Conservation (phyloP, 768 basidiomycete genomes). For the Saitozyma podzolica region DNA sequence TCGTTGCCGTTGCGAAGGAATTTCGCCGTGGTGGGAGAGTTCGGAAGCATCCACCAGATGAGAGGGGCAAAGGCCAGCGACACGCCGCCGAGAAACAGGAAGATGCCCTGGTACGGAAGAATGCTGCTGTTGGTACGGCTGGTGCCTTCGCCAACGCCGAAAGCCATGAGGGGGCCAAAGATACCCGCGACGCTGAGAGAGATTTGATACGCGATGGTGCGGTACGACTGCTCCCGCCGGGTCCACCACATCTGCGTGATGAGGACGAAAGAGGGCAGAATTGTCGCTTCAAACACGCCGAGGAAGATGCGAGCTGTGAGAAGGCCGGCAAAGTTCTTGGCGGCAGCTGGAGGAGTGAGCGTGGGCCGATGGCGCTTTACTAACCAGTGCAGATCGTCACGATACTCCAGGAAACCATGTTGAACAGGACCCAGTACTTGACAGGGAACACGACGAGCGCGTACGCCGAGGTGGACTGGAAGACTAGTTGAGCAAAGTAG, state of each 20-base stretch:
- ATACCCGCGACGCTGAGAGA: constrained; percentile 2
- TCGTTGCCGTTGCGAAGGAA: constrained; percentile 45
- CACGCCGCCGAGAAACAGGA: constrained; percentile 39
- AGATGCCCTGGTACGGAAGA: constrained; percentile 42
- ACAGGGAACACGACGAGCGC: constrained; percentile 40
- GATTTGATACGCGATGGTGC: constrained; percentile 9
- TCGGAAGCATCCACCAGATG: constrained; percentile 38
- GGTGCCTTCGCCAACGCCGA: constrained; percentile 25
- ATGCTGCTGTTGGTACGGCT: background rate
- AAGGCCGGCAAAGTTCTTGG: constrained; percentile 24
- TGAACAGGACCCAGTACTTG: constrained; percentile 45
- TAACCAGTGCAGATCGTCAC: constrained; percentile 13
- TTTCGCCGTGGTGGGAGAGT: constrained; percentile 43
- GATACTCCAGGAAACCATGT: constrained; percentile 31
- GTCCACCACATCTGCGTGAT: constrained; percentile 55
- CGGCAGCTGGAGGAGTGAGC: constrained; percentile 8
- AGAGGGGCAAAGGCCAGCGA: constrained; percentile 31
- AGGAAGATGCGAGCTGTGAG: constrained; percentile 32
- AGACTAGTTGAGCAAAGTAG: constrained; percentile 37
- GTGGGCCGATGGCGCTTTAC: too few relatives aligned
- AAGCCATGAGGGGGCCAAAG: constrained; percentile 38
- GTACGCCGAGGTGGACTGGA: constrained; percentile 33
- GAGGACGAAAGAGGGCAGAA: constrained; percentile 58
- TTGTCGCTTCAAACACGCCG: constrained; percentile 57
- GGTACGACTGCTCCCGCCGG: constrained; percentile 25